Evolutionary conservation across 495 filamentous ascomycete genomes (phyloP).

Genomic region (Hypoxylon lienhwacheense): DNA sequence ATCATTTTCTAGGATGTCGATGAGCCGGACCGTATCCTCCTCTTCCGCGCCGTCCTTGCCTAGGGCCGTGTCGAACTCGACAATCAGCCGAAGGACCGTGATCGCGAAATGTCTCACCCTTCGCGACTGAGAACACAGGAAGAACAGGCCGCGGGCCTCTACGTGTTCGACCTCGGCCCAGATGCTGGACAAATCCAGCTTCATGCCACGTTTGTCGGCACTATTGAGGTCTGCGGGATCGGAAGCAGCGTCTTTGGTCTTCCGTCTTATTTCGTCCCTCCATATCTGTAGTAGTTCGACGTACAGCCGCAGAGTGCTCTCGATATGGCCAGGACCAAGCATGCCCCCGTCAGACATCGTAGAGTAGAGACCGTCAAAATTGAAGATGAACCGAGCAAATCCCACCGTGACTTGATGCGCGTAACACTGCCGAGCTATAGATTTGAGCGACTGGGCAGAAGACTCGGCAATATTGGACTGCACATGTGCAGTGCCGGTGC

Average conservation of each 20-base stretch:
- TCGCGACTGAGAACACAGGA: conserved; percentile 92
- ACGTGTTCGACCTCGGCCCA: conserved; percentile 94
- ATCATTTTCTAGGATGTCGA: conserved; percentile 88
- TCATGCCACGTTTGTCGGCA: conserved; percentile 62
- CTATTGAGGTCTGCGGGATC: conserved; percentile 63
- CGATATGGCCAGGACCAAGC: conserved; percentile 92
- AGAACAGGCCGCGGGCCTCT: conserved; percentile 97
- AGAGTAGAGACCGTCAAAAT: conserved; percentile 93
- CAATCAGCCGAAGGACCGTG: conserved; percentile 86
- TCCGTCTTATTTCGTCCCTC: conserved; percentile 93
- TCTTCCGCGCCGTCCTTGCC: conserved; percentile 62
- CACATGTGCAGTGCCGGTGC: conserved; percentile 94
- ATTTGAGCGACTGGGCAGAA: conserved; percentile 89
- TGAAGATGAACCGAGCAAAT: conserved; percentile 96
- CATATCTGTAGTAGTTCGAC: conserved; percentile 93
- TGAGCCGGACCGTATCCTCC: conserved; percentile 68
- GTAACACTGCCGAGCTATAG: conserved; percentile 89
- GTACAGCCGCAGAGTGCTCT: conserved; percentile 88
- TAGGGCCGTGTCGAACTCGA: conserved; percentile 88
- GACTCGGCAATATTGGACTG: conserved; percentile 89
- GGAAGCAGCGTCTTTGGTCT: conserved; percentile 70
- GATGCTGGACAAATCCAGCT: conserved; percentile 82
- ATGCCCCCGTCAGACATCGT: conserved; percentile 98
- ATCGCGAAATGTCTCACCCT: conserved; percentile 88
- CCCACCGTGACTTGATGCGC: conserved; percentile 96